Percentiles rank a stretch among this genome's conserved stretches.
Conservation (phyloP, 352 stramenopile genomes). For the Plasmopara muralis region DNA sequence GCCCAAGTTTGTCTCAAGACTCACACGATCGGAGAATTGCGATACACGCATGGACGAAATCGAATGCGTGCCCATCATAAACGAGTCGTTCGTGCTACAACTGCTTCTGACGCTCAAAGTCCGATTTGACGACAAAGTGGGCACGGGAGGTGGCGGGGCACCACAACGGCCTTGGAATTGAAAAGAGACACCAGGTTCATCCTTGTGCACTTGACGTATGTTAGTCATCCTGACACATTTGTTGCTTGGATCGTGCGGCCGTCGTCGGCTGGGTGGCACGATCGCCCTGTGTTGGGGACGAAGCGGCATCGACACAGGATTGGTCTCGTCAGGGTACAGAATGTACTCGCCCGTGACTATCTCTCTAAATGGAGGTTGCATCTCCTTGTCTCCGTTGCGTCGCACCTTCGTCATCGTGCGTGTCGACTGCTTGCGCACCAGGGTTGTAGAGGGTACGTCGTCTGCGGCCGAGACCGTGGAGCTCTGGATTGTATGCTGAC, state of each 20-base stretch:
- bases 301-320: constrained; percentile 19
- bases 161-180: constrained; percentile 55
- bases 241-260: constrained; percentile 16
- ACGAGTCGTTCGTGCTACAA: constrained; percentile 45
- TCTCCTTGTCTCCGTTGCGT: constrained; percentile 19
- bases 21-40: constrained; percentile 53
- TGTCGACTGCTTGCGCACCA: constrained; percentile 55
- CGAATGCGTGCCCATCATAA: constrained; percentile 41
- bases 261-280: constrained; percentile 12
- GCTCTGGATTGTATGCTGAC: constrained; percentile 3
- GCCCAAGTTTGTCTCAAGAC: constrained; percentile 67
- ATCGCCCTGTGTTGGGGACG: constrained; percentile 23
- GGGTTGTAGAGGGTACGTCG: constrained; percentile 15
- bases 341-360: constrained; percentile 29
- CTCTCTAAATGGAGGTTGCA: constrained; percentile 22
- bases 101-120: constrained; percentile 25
- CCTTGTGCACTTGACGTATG: constrained; percentile 15
- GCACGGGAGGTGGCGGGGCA: constrained; percentile 6
- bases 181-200: constrained; percentile 42
- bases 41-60: constrained; percentile 41
- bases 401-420: constrained; percentile 35
- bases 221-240: constrained; percentile 14
- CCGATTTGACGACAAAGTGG: constrained; percentile 16
- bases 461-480: constrained; percentile 6
- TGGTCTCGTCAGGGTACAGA: constrained; percentile 28